These are phyloP conservation scores for Fusarium oxysporum DNA, from an alignment of 2,329 filamentous ascomycete species.

Conservation along the genomic window DNA sequence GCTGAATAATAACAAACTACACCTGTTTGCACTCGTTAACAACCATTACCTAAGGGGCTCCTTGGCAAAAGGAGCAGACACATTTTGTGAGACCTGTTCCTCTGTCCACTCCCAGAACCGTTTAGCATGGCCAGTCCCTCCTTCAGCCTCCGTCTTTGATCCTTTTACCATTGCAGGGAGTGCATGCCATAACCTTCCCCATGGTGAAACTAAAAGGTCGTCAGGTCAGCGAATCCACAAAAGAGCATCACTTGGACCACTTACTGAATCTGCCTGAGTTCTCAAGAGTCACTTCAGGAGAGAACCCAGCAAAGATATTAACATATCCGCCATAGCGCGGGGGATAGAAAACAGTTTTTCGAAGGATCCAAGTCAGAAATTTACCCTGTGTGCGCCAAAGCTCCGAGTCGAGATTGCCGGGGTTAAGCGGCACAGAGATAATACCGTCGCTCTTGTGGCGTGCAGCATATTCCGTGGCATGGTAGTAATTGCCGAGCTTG, in stretches of 20 bases:
- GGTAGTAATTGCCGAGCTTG: constrained; percentile 49
- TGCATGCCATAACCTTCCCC: constrained; percentile 50
- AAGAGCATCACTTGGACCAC: background rate
- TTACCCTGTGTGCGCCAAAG: constrained; percentile 48
- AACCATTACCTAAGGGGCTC: background rate
- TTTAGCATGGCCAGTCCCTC: constrained; percentile 49
- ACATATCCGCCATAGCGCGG: constrained; percentile 59
- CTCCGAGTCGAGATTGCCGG: constrained; percentile 54
- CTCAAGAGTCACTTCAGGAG: constrained; percentile 55
- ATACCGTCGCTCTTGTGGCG: constrained; percentile 47
- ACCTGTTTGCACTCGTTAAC: fast-evolving
- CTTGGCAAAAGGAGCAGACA: background rate
- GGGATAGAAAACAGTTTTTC: constrained; percentile 41
- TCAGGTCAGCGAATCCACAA: background rate
- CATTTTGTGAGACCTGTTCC: constrained; percentile 36
- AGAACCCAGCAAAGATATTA: constrained; percentile 59
- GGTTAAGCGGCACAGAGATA: constrained; percentile 51
- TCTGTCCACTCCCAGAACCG: constrained; percentile 56
- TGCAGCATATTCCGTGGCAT: constrained; percentile 48
- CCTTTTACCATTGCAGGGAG: constrained; percentile 46
- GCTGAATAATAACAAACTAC: background rate
- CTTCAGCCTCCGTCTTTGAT: constrained; percentile 47
- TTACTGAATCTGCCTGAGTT: constrained; percentile 33
- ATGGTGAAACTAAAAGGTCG: constrained; percentile 49
- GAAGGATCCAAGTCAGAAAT: constrained; percentile 27